phyloP scores from a whole-genome alignment of 176 grass and related monocot species.

The Phragmites australis region DNA sequence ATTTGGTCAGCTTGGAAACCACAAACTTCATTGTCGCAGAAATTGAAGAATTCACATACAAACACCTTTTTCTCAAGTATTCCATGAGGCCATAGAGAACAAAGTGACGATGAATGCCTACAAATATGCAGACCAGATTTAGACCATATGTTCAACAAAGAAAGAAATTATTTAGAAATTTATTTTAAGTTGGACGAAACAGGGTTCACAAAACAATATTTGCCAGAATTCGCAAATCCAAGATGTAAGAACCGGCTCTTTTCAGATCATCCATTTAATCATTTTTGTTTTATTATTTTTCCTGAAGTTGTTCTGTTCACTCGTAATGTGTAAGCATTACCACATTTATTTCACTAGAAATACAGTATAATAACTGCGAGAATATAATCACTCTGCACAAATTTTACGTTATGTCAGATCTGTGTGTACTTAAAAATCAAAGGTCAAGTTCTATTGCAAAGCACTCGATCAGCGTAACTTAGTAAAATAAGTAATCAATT shows the following conservation, averaged over 20 bases:
- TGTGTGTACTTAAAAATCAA: neutral
- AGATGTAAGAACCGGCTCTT: neutral
- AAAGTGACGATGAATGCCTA: constrained; percentile 92
- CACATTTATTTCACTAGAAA: neutral
- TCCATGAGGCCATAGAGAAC: constrained; percentile 91
- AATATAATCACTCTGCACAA: neutral
- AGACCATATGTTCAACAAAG: neutral
- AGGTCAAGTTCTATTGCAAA: neutral
- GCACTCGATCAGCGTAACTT: neutral
- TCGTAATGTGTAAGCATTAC: neutral
- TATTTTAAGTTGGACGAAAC: neutral
- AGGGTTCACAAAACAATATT: neutral
- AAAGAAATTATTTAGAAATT: neutral
- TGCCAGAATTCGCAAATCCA: neutral
- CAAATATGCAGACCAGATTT: constrained; percentile 20
- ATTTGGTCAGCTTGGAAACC: constrained; percentile 3
- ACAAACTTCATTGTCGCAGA: neutral
- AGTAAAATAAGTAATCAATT: neutral
- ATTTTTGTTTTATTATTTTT: neutral
- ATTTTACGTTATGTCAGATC: neutral
- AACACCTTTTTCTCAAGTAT: constrained; percentile 71
- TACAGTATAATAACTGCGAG: neutral
- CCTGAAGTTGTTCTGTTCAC: neutral
- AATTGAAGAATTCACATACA: neutral
- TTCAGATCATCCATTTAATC: neutral